A percentile compares a stretch with the other conserved stretches of the same genome.
Conservation (phyloP, 2,329 filamentous ascomycete species). For the Exophiala oligosperma region DNA sequence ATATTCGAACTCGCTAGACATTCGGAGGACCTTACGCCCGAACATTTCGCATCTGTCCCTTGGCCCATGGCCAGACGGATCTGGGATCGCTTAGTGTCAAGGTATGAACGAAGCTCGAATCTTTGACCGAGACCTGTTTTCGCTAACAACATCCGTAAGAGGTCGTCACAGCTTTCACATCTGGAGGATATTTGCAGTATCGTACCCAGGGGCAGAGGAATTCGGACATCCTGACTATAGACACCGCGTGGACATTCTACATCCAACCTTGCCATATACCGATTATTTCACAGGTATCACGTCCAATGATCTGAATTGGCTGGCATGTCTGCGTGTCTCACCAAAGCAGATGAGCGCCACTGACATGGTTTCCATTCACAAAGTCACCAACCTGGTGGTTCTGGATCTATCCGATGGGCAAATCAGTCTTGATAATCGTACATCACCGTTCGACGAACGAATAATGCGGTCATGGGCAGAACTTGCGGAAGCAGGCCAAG, state of each 20-base stretch:
- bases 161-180: constrained; percentile 38
- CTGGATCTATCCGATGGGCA: constrained; percentile 34
- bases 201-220: constrained; percentile 35
- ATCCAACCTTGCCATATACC: constrained; percentile 33
- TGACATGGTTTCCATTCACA: constrained; percentile 41
- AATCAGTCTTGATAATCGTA: constrained; percentile 16
- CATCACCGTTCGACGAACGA: constrained; percentile 38
- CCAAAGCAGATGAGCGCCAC: constrained; percentile 33
- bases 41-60: constrained; percentile 39
- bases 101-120: constrained; percentile 31
- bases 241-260: constrained; percentile 35
- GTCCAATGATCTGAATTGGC: constrained; percentile 36
- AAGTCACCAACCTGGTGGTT: constrained; percentile 41
- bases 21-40: constrained; percentile 37
- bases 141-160: too few species aligned
- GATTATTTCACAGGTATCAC: constrained; percentile 40
- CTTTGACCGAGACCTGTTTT: too few species aligned
- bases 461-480: constrained; percentile 45
- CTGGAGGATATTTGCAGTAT: constrained; percentile 44
- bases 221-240: constrained; percentile 34
- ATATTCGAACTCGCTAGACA: constrained; percentile 29
- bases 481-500: constrained; percentile 31
- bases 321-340: constrained; percentile 37
- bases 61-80: constrained; percentile 42
- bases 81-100: constrained; percentile 39